Evolutionary conservation across 805 yeast species (phyloP).

Genomic region (Torulaspora microellipsoides): DNA sequence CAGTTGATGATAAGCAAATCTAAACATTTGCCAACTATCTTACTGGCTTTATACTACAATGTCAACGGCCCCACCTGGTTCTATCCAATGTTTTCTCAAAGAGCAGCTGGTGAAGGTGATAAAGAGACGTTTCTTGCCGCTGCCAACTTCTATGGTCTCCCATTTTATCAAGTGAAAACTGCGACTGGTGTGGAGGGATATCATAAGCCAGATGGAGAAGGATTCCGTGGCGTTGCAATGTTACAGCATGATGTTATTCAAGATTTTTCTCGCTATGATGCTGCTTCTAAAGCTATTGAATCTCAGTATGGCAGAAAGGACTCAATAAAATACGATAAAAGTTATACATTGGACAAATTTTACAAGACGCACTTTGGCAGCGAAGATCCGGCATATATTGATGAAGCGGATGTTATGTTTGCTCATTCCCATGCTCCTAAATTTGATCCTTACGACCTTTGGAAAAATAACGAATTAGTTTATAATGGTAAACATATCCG

Average conservation of each 20-base stretch:
- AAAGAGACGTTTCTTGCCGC: slow-evolving; percentile 71
- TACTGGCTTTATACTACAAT: slow-evolving; percentile 63
- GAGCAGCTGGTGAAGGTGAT: slow-evolving; percentile 79
- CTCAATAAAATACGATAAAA: slow-evolving; percentile 15
- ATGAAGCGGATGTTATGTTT: slow-evolving; percentile 27
- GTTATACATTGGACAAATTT: slow-evolving; percentile 19
- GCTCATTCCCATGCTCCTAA: slow-evolving; percentile 41
- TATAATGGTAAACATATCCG: slow-evolving; percentile 24
- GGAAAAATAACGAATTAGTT: slow-evolving; percentile 20
- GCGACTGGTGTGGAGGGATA: slow-evolving; percentile 40
- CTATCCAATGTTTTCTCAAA: slow-evolving; percentile 69
- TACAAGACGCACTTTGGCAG: slow-evolving; percentile 18
- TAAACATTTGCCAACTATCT: slow-evolving; percentile 51
- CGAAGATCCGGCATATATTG: slow-evolving; percentile 9
- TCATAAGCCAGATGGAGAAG: slow-evolving; percentile 29
- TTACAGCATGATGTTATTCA: slow-evolving; percentile 66
- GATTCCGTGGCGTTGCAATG: slow-evolving; percentile 69
- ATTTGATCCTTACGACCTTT: slow-evolving; percentile 34
- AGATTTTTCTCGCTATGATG: slow-evolving; percentile 41
- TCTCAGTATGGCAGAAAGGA: slow-evolving; percentile 10
- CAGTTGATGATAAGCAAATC: slow-evolving; percentile 61
- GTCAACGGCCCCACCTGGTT: slow-evolving; percentile 62
- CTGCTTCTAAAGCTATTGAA: slow-evolving; percentile 20
- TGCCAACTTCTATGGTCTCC: slow-evolving; percentile 43
- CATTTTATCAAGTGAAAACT: slow-evolving; percentile 46